Evolutionary conservation across 1,284 basidiomycete genomes (phyloP).

Genomic region (Leccinum subspadiceum): DNA sequence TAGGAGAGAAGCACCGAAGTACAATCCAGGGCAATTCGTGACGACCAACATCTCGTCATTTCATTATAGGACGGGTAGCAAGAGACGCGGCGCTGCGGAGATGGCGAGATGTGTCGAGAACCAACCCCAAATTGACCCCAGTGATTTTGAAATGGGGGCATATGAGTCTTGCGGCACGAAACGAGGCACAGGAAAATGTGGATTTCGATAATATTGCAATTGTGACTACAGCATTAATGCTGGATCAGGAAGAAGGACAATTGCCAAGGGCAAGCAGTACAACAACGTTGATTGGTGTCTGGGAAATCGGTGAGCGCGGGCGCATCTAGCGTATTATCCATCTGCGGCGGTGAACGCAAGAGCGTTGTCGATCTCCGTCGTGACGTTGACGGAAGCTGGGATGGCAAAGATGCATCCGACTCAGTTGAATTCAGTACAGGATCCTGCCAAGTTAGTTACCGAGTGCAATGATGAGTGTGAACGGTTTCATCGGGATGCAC

Average conservation of each 20-base stretch:
- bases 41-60: slow-evolving; percentile 26
- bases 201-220: slow-evolving; percentile 2
- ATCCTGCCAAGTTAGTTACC: slow-evolving; percentile 12
- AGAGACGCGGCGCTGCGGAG: slow-evolving; percentile 25
- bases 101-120: slow-evolving; percentile 23
- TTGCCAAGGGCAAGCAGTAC: neutral
- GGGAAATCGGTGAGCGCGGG: neutral
- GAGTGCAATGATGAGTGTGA: slow-evolving; percentile 8
- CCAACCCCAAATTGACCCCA: slow-evolving; percentile 5
- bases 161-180: neutral
- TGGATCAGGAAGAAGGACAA: slow-evolving; percentile 13
- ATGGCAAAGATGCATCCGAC: slow-evolving; percentile 3
- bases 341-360: neutral
- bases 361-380: neutral
- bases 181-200: slow-evolving; percentile 19
- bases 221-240: slow-evolving; percentile 20
- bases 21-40: slow-evolving; percentile 24
- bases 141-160: slow-evolving; percentile 17
- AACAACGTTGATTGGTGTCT: neutral
- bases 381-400: slow-evolving; percentile 11
- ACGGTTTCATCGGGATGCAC: slow-evolving; percentile 18
- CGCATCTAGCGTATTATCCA: neutral
- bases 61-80: slow-evolving; percentile 20
- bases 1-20: slow-evolving; percentile 31
- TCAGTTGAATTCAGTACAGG: slow-evolving; percentile 8